Percentiles rank a stretch among this genome's conserved stretches.
Conservation (phyloP, 768 basidiomycete genomes). For the Pleurotus platypus region DNA sequence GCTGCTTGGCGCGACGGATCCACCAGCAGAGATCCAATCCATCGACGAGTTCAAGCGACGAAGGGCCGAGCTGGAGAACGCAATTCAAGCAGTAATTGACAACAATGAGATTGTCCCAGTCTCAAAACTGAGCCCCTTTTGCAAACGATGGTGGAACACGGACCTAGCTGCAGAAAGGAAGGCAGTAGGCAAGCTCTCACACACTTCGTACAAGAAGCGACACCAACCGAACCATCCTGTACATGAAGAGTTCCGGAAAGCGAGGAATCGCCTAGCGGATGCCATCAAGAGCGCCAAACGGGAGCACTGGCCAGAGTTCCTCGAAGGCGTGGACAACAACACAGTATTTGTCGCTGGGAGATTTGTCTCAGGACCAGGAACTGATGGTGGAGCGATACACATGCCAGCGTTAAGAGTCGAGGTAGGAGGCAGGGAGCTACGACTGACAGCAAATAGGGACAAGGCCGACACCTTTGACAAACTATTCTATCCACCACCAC, state of each 20-base stretch:
- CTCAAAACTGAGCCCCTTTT: conserved; percentile 11
- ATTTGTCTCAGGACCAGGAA: conserved; percentile 9
- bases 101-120: background rate
- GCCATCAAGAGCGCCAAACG: conserved; percentile 6
- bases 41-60: background rate
- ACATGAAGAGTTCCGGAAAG: background rate
- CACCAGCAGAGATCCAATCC: background rate
- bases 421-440: too few relatives aligned
- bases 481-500: conserved; percentile 13
- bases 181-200: background rate
- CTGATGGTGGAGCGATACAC: conserved; percentile 6
- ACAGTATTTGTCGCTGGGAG: conserved; percentile 13
- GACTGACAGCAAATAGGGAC: too few relatives aligned
- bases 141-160: conserved; percentile 18
- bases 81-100: conserved; percentile 10
- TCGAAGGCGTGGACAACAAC: conserved; percentile 4
- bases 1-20: background rate
- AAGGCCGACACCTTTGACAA: too few relatives aligned
- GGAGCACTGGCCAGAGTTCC: conserved; percentile 13
- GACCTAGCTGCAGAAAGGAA: conserved; percentile 9
- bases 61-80: background rate
- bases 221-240: background rate
- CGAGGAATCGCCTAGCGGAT: background rate
- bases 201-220: background rate
- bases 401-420: conserved; percentile 9